Evolutionary conservation across 1,284 basidiomycete species (phyloP), one percentile per base, ranked within the genome.

Genomic region (Ceratobasidium papillatum): DNA sequence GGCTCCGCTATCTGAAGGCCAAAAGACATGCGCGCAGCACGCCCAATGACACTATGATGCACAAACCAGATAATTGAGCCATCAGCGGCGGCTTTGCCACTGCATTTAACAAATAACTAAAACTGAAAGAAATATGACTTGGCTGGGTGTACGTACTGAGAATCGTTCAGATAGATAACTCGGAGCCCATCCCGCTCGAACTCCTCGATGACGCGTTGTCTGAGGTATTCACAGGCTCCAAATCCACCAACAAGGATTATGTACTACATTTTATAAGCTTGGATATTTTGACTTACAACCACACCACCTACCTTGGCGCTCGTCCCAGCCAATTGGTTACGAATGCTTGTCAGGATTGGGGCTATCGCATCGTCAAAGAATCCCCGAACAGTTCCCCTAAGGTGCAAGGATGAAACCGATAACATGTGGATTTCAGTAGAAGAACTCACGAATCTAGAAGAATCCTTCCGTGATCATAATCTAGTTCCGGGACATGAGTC

Each of bases 181-280:
- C 30, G 36, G 34, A 32, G 52, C 1, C 54, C 54, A 8, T 14
- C 19, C 2, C 51, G 52, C 22, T 59, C 36, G 36, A 58, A 69
- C 27, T 41, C 52, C 7, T 45, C 22, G 17, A n/a, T 54, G 27
- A 69, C 51, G 12, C 32, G 52, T 27, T 34, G 52, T 14, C 66
- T 52, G 25, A 69, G 54, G 30, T 69, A 69, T 19, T 56, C 32
- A 30, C 66, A 58, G 17, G 51, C 38, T 11, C 66, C 66, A 47
- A 69, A 69, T 27, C 66, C 66, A 9, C 66, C 66, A 41, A 69
- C 66, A 30, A 69, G 66, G 38, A 58, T 45, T 41, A 69, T 69
- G 27, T 58, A 69, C 66, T 69, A 30, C 11, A 38, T 9, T n/a
- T 4, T 7, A 59, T n/a, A 36, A n/a, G 45, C 19, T 38, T 4